Conservation (phyloP, 768 basidiomycete genomes). For the Serendipita sp. region DNA sequence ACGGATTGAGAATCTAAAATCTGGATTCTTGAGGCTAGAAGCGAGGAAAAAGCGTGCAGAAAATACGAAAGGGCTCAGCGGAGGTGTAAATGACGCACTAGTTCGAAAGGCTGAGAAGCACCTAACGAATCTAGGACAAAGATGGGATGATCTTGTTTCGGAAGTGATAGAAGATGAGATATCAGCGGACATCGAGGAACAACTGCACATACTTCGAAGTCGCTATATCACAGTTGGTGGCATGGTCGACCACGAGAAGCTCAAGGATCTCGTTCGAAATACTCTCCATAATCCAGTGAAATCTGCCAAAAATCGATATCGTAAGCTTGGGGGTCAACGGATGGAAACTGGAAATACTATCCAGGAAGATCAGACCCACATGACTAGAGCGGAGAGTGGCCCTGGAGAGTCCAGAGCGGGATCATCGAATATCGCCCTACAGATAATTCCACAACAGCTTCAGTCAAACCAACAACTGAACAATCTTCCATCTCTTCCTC, state of each 20-base stretch:
- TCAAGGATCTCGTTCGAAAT: background rate
- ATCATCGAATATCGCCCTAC: no score
- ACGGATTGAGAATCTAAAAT: slow-evolving; percentile 24
- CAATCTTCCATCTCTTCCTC: background rate
- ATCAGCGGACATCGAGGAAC: background rate
- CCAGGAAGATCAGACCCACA: background rate
- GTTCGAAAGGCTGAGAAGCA: slow-evolving; percentile 40
- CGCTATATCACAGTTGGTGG: slow-evolving; percentile 4
- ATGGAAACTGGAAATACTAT: background rate
- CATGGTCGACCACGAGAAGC: background rate
- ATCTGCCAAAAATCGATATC: background rate
- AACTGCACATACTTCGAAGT: background rate
- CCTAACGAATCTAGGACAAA: background rate
- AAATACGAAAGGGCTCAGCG: no score
- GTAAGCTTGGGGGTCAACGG: background rate
- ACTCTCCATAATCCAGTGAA: background rate
- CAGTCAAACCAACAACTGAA: no score
- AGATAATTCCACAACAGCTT: no score
- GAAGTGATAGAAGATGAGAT: background rate
- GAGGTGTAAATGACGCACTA: slow-evolving; percentile 16
- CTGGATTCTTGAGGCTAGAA: slow-evolving; percentile 30
- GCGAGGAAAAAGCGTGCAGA: background rate
- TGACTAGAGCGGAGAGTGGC: background rate
- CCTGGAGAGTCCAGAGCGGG: background rate
- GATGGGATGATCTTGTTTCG: background rate